phyloP scores from a whole-genome alignment of 2,329 filamentous ascomycete species.

The Alternaria angustiovoidea region DNA sequence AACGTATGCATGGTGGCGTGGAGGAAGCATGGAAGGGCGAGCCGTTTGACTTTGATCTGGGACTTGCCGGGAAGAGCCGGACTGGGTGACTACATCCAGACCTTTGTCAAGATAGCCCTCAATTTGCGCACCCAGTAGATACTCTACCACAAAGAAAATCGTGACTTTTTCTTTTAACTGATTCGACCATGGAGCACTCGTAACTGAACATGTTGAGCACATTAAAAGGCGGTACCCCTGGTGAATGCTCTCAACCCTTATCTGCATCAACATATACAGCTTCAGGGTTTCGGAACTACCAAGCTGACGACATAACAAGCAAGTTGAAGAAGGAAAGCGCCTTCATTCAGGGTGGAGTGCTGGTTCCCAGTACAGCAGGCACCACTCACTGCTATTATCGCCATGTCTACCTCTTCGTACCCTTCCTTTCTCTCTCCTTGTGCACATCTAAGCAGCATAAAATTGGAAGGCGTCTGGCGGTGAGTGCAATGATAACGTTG shows the following conservation, averaged over 20 bases:
- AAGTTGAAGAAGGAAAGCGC: background rate
- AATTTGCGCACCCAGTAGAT: too few relatives aligned
- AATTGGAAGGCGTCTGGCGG: background rate
- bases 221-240: too few relatives aligned
- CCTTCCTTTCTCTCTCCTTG: too few relatives aligned
- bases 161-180: too few relatives aligned
- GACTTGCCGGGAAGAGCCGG: background rate
- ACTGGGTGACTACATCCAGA: background rate
- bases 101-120: too few relatives aligned
- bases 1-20: background rate
- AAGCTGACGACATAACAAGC: background rate
- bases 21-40: constrained; percentile 14
- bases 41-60: constrained; percentile 3
- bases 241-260: too few relatives aligned
- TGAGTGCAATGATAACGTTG: background rate
- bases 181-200: too few relatives aligned
- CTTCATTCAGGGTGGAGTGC: background rate
- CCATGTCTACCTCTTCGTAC: too few relatives aligned
- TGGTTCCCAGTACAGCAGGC: background rate
- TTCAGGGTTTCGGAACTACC: too few relatives aligned
- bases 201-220: too few relatives aligned
- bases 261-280: too few relatives aligned
- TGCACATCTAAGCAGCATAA: background rate
- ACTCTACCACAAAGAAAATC: too few relatives aligned
- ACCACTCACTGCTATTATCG: background rate